Base-by-base conservation (phyloP, 306 rosid genomes). In the Malus sylvestris region DNA sequence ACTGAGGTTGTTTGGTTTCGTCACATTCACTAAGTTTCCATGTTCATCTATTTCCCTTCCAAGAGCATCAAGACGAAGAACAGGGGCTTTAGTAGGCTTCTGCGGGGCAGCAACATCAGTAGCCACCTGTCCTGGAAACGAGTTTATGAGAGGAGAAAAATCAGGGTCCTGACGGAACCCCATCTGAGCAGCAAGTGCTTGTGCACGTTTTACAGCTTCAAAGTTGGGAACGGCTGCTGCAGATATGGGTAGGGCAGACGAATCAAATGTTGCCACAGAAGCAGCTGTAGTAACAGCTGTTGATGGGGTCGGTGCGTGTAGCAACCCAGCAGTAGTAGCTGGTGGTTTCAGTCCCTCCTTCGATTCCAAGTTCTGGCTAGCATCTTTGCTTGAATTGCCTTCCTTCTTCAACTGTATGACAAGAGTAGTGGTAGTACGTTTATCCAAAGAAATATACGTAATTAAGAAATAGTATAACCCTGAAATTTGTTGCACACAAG, bases 21-120 rank as follows among this genome's bases (percentile, higher is more conserved):
- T 75, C 68, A 84, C 78, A 84, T 88, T 90, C 76, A 94, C 91
- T 62, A 92, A 84, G 70, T 92, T 89, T 80, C 98, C 98, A 67
- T 92, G 88, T 85, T 94, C 98, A 79, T 94, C 97, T 63, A 94
- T 85, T 85, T 94, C 98, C 85, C 98, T 89, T 53, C 98, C 98
- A 66, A 86, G 96, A 25, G 98, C 93, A 84, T 94, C 98, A 77
- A 94, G 93, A 52, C 98, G 97, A 86, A 94, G 98, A 84, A 94
- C 97, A 82, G 96, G 98, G 33, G 88, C 90, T 79, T 92, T 94
- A 57, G 88, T 78, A 45, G 96, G 98, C 85, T 90, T 94, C 89
- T 89, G 98, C 5, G 89, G 83, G 76, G 78, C 59, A 76, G 89
- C 71, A 72, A 72, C 78, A 71, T 94, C 97, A 3, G 93, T 68